Evolutionary conservation across 345 rosid species (phyloP).

Genomic region (Gossypium rotundifolium): DNA sequence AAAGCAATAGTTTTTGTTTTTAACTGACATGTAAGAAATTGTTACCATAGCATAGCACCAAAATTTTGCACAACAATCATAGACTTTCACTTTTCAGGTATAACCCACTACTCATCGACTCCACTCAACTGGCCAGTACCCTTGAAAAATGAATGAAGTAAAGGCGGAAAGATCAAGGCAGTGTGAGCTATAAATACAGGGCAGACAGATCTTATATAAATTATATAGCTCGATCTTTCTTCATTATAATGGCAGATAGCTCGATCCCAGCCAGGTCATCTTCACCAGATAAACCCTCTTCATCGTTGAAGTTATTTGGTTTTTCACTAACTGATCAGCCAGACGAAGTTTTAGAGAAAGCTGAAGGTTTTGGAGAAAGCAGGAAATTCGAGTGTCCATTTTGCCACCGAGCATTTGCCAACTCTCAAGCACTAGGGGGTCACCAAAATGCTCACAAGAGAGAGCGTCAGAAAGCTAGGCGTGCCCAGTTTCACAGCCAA

Average conservation of each 20-base stretch:
- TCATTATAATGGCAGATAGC: slow-evolving; percentile 16
- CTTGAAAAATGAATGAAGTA: background rate
- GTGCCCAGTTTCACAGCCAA: slow-evolving; percentile 26
- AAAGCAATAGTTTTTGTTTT: background rate
- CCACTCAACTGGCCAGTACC: background rate
- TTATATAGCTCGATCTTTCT: background rate
- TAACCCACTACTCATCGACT: background rate
- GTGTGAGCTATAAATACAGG: slow-evolving; percentile 8
- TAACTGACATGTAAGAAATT: background rate
- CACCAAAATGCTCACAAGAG: slow-evolving; percentile 63
- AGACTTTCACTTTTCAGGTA: background rate
- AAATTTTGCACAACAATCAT: background rate
- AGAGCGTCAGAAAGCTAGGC: slow-evolving; percentile 47
- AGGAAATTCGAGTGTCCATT: slow-evolving; percentile 53
- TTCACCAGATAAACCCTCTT: slow-evolving; percentile 13
- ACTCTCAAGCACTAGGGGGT: slow-evolving; percentile 61
- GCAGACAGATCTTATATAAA: background rate
- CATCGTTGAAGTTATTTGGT: slow-evolving; percentile 38
- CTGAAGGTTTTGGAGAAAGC: slow-evolving; percentile 15
- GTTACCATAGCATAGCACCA: background rate
- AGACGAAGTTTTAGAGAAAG: slow-evolving; percentile 10
- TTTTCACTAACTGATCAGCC: slow-evolving; percentile 24
- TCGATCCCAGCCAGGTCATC: slow-evolving; percentile 15
- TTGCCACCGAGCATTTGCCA: slow-evolving; percentile 45
- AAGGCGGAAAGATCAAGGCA: background rate